Evolutionary conservation across 768 basidiomycete genomes (phyloP), one percentile per base, ranked within the genome.

Genomic region (Mrakia frigida): DNA sequence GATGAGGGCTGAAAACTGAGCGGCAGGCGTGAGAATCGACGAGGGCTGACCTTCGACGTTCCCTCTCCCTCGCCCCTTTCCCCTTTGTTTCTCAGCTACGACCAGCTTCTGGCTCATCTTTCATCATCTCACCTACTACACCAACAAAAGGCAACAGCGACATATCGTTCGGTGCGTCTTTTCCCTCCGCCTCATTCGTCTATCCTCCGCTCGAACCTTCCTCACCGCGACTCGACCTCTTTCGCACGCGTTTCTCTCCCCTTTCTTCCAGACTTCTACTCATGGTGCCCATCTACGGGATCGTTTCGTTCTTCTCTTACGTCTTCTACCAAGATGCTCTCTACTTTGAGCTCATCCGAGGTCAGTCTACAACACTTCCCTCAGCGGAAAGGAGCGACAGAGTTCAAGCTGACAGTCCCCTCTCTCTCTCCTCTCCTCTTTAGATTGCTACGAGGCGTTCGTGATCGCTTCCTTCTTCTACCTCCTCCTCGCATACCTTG

Each of bases 391-490:
- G 23, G n/a, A n/a, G 25, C n/a, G n/a, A n/a, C n/a, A 13, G 56
- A 56, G 56, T 28, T 25, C 25, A 25, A 25, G 10, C 56, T 25
- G 56, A 56, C 25, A 6, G 52, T 53, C 25, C 18, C 41, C 28
- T 39, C 43, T 63, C 23, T 33, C 37, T 25, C n/a, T 41, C 28
- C 28, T 28, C 73, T 13, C n/a, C 16, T 35, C 39, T 41, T 21
- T 50, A 73, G 74, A 74, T 31, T 74, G 74, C 74, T 74, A 74
- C 52, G 74, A 74, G 33, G 75, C 90, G 16, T 88, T 89, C 53
- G 89, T 92, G 18, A 84, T 93, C 77, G 90, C 89, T 0, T 86
- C 90, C 2, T 92, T 92, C 85, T 92, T 93, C 83, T 91, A 91
- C 80, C 86, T 93, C 43, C 86, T 93, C 39, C 85, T 92, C 70